Evolutionary conservation across 1,139 yeast species (phyloP).

Genomic region (Geotrichum cucujoidarum): DNA sequence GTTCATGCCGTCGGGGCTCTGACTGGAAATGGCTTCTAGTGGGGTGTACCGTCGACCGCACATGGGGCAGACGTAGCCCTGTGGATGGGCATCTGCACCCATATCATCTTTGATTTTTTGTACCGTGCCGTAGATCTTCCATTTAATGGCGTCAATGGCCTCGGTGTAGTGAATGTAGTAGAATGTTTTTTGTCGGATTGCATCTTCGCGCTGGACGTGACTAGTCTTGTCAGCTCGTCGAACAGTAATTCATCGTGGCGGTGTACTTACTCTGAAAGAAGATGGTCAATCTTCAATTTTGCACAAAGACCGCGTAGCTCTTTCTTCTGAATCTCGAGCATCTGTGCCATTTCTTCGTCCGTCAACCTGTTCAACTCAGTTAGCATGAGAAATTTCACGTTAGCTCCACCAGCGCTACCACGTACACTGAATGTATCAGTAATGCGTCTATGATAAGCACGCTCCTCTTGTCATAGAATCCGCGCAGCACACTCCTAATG

Average conservation of each 20-base stretch:
- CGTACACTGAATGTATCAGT: slow-evolving; percentile 74
- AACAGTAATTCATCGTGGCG: too few species aligned
- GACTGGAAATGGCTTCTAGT: slow-evolving; percentile 76
- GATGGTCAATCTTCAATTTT: slow-evolving; percentile 74
- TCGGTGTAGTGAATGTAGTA: slow-evolving; percentile 86
- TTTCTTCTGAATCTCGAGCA: slow-evolving; percentile 79
- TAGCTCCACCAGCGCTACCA: not conserved
- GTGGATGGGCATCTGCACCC: slow-evolving; percentile 76
- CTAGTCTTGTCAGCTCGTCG: not conserved
- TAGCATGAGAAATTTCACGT: not conserved
- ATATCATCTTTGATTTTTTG: slow-evolving; percentile 74
- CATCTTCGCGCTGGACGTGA: slow-evolving; percentile 81
- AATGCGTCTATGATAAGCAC: slow-evolving; percentile 84
- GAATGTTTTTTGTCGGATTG: slow-evolving; percentile 60
- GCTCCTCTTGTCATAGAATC: slow-evolving; percentile 82
- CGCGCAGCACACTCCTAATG: slow-evolving; percentile 65
- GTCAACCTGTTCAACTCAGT: slow-evolving; percentile 42
- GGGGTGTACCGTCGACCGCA: slow-evolving; percentile 80
- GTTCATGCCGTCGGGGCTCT: slow-evolving; percentile 73
- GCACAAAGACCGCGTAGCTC: slow-evolving; percentile 82
- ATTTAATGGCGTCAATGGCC: slow-evolving; percentile 91
- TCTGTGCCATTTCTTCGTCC: slow-evolving; percentile 84
- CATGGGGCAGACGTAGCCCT: slow-evolving; percentile 85
- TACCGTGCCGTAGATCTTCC: slow-evolving; percentile 91
- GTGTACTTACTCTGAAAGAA: slow-evolving; percentile 36